A percentile compares a stretch with the other conserved stretches of the same genome.
Conservation (phyloP, 2,329 filamentous ascomycete species). For the Lizonia empirigonia region DNA sequence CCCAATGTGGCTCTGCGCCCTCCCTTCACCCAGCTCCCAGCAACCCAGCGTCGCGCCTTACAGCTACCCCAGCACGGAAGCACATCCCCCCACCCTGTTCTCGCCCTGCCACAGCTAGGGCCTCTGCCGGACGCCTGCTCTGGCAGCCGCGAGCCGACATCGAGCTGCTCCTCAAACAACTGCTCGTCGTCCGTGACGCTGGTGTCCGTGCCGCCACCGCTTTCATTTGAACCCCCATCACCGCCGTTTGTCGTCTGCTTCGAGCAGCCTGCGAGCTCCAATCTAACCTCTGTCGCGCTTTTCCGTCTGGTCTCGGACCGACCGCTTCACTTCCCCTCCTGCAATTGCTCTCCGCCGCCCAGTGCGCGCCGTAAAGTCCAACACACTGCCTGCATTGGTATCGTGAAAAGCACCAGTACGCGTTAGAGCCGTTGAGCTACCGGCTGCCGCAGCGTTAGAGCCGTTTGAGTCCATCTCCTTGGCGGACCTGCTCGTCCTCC, state of each 20-base stretch:
- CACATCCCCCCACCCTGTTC: conserved; percentile 31
- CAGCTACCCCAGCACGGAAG: conserved; percentile 29
- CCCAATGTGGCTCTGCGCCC: conserved; percentile 40
- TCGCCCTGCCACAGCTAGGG: conserved; percentile 28
- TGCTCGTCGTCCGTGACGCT: conserved; percentile 30
- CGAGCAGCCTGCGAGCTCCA: conserved; percentile 35
- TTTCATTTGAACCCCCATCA: conserved; percentile 15
- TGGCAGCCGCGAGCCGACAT: conserved; percentile 26
- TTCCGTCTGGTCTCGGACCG: conserved; percentile 42
- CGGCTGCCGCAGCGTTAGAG: conserved; percentile 37
- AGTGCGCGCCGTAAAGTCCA: conserved; percentile 33
- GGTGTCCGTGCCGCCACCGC: conserved; percentile 18
- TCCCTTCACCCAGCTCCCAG: conserved; percentile 23
- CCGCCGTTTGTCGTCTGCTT: conserved; percentile 26
- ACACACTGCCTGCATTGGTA: conserved; percentile 21
- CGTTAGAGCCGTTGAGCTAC: conserved; percentile 41
- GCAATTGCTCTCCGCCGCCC: conserved; percentile 40
- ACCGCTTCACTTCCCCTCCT: conserved; percentile 43
- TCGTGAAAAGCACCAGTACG: conserved; percentile 39
- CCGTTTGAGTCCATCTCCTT: conserved; percentile 45
- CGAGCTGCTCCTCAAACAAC: conserved; percentile 20
- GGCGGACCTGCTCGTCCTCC: conserved; percentile 28
- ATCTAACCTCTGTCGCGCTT: conserved; percentile 43
- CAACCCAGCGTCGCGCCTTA: conserved; percentile 19
- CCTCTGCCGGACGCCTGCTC: conserved; percentile 32